phyloP scores from a whole-genome alignment of 305 asterid species.

The Striga hermonthica region DNA sequence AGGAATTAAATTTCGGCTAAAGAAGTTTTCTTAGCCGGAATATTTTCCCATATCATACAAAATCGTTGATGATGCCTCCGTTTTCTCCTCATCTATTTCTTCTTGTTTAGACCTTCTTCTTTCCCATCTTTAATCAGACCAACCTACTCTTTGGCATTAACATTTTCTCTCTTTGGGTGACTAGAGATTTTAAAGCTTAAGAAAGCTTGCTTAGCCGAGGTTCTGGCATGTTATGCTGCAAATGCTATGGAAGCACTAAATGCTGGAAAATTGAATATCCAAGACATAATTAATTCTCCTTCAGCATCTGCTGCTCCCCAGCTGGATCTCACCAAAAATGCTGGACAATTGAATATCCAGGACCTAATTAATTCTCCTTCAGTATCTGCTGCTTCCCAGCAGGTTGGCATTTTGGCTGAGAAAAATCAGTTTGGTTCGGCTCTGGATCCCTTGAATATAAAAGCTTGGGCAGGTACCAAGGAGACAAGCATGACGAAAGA shows the following conservation, averaged over 20 bases:
- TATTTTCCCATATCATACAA: too few species aligned
- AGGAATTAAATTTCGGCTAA: background rate
- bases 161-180: constrained; percentile 31
- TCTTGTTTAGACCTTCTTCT: constrained; percentile 8
- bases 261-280: constrained; percentile 84
- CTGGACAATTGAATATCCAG: constrained; percentile 41
- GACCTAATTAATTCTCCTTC: constrained; percentile 90
- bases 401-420: constrained; percentile 83
- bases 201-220: constrained; percentile 72
- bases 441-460: constrained; percentile 74
- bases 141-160: too few species aligned
- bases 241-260: constrained; percentile 69
- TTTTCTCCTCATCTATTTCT: too few species aligned
- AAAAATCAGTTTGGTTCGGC: constrained; percentile 89
- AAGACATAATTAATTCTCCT: constrained; percentile 87
- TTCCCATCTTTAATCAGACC: background rate
- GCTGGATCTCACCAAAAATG: constrained; percentile 35
- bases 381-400: constrained; percentile 78
- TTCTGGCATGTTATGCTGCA: constrained; percentile 72
- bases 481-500: constrained; percentile 79
- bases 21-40: background rate
- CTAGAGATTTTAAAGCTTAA: constrained; percentile 75
- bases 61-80: too few species aligned
- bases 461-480: constrained; percentile 98
- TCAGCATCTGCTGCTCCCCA: constrained; percentile 81